phyloP scores from a whole-genome alignment of 129 eudicot genomes.

The Tagetes erecta region DNA sequence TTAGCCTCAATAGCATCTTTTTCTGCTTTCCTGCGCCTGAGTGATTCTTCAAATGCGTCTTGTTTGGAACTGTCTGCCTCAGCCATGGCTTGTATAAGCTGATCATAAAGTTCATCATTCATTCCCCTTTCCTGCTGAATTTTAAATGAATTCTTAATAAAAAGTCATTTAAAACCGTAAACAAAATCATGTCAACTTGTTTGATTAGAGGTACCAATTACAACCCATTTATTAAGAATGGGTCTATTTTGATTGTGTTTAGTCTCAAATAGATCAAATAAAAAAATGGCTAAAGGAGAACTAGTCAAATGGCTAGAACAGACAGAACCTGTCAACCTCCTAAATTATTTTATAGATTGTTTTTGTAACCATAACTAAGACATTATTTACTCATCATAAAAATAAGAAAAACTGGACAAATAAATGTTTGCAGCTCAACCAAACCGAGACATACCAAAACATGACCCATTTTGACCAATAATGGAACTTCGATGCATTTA shows the following conservation, averaged over 20 bases:
- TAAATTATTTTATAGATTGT: not conserved
- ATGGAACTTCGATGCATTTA: not conserved
- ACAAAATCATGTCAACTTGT: not conserved
- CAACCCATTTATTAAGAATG: not conserved
- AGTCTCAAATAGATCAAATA: not conserved
- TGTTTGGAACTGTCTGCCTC: constrained; percentile 68
- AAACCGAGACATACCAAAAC: not conserved
- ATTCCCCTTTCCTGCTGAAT: constrained; percentile 53
- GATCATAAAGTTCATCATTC: constrained; percentile 61
- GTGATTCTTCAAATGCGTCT: constrained; percentile 80
- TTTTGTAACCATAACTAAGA: not conserved
- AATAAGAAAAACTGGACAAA: not conserved
- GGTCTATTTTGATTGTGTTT: not conserved
- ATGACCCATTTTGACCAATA: not conserved
- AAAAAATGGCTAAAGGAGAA: not conserved
- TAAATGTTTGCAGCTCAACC: not conserved
- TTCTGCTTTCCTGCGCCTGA: constrained; percentile 80
- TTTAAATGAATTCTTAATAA: constrained; percentile 17
- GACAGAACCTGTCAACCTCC: not conserved
- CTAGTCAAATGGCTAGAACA: not conserved
- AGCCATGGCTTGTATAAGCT: constrained; percentile 63
- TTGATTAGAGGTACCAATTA: not conserved
- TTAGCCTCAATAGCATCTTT: constrained; percentile 67
- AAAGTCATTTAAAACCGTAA: not conserved
- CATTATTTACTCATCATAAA: not conserved